Conservation (phyloP, 148 eudicot genomes). For the Vaccinium corymbosum region DNA sequence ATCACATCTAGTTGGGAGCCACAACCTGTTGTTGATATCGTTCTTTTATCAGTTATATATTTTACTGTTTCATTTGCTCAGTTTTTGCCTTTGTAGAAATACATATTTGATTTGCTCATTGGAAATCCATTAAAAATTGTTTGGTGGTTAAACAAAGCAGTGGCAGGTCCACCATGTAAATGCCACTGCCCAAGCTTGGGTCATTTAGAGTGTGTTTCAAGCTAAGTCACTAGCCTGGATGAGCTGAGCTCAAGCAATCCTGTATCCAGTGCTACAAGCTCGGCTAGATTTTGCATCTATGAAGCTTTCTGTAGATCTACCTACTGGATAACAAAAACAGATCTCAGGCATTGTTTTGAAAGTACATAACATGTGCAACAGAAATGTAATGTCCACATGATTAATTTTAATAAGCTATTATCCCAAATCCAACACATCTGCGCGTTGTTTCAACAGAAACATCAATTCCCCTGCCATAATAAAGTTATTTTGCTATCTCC, state of each 20-base stretch:
- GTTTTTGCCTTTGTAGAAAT: not conserved
- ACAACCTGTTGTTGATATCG: not conserved
- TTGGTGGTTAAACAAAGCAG: constrained; percentile 10
- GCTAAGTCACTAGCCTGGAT: constrained; percentile 17
- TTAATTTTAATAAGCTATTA: not conserved
- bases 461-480: not conserved
- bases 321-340: not conserved
- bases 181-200: constrained; percentile 18
- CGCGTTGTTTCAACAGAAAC: not conserved
- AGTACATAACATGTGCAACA: not conserved
- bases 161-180: constrained; percentile 11
- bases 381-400: not conserved
- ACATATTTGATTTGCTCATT: not conserved
- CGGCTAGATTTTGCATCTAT: constrained; percentile 4
- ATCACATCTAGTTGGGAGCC: not conserved
- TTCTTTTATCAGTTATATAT: not conserved
- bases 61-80: constrained; percentile 1
- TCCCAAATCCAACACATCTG: not conserved
- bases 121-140: not conserved
- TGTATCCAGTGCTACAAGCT: constrained; percentile 12
- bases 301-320: constrained; percentile 1
- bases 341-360: not conserved
- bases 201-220: constrained; percentile 16
- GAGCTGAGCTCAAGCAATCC: constrained; percentile 23
- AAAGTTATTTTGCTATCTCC: not conserved